Evolutionary conservation across 129 eudicot species (phyloP).

Genomic region (Escallonia rubra): DNA sequence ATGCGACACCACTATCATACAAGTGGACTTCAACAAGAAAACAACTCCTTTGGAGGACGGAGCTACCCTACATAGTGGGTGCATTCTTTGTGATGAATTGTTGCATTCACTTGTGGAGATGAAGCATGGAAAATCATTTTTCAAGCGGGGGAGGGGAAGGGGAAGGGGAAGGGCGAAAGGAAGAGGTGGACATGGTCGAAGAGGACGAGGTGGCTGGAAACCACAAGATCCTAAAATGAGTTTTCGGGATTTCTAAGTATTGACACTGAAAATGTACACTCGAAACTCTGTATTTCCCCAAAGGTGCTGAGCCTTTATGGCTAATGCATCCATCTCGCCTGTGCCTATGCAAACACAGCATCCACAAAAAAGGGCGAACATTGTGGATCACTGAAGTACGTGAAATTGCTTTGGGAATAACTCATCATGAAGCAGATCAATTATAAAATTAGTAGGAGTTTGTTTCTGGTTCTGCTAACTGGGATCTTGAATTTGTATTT

Average conservation of each 20-base stretch:
- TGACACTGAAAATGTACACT: neutral
- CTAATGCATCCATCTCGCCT: too few species aligned
- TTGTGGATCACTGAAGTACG: too few species aligned
- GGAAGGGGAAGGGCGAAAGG: slow-evolving; percentile 50
- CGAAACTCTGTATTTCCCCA: neutral
- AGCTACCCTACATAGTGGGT: slow-evolving; percentile 62
- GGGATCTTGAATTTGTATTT: too few species aligned
- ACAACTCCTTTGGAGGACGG: slow-evolving; percentile 79
- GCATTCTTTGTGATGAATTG: slow-evolving; percentile 83
- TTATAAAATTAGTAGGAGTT: too few species aligned
- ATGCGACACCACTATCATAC: slow-evolving; percentile 63
- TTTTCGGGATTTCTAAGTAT: slow-evolving; percentile 49
- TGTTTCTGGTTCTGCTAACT: too few species aligned
- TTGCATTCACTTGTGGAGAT: slow-evolving; percentile 79
- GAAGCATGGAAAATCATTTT: slow-evolving; percentile 79
- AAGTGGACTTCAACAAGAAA: slow-evolving; percentile 85
- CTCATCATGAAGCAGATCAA: too few species aligned
- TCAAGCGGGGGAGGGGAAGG: slow-evolving; percentile 36
- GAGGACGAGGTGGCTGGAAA: slow-evolving; percentile 41
- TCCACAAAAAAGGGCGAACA: too few species aligned
- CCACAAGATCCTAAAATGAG: slow-evolving; percentile 80
- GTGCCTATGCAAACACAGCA: too few species aligned
- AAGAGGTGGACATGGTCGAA: slow-evolving; percentile 6
- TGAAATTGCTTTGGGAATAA: too few species aligned
- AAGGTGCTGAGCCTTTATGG: too few species aligned